Conservation (phyloP, 164 flowering plant species). For the Vitis rupestris region DNA sequence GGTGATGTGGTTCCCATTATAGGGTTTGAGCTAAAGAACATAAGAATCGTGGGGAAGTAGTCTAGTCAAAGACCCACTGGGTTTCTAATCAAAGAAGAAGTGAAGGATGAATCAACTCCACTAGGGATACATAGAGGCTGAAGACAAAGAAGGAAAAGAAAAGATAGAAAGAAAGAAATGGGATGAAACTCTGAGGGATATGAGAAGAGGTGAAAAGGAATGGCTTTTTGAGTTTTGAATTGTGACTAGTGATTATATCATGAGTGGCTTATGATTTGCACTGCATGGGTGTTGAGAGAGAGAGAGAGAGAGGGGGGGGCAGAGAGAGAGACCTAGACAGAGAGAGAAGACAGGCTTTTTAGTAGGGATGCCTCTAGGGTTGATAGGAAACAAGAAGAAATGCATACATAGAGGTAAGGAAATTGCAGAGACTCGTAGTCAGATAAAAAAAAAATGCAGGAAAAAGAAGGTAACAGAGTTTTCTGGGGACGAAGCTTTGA, state of each 20-base stretch:
- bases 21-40: constrained; percentile 19
- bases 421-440: constrained; percentile 19
- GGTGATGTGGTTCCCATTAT: constrained; percentile 30
- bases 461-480: constrained; percentile 16
- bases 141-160: constrained; percentile 1
- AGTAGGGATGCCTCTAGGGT: constrained; percentile 26
- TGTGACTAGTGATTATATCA: constrained; percentile 57
- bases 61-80: constrained; percentile 11
- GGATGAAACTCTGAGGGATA: constrained; percentile 6
- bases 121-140: neutral
- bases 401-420: constrained; percentile 2
- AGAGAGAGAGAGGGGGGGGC: constrained; percentile 11
- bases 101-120: neutral
- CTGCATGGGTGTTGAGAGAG: constrained; percentile 35
- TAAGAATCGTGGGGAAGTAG: constrained; percentile 6
- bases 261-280: constrained; percentile 89
- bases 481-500: constrained; percentile 36
- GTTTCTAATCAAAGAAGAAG: neutral
- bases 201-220: constrained; percentile 4
- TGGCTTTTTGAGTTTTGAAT: constrained; percentile 1
- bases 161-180: constrained; percentile 2
- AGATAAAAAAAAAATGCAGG: constrained; percentile 15
- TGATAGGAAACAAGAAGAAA: constrained; percentile 11
- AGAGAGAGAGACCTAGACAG: constrained; percentile 11
- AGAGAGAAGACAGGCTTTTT: constrained; percentile 20